These are phyloP conservation scores for Entophlyctis luteolus DNA, from an alignment of 192 early-diverging fungal species.

Conservation along the genomic window DNA sequence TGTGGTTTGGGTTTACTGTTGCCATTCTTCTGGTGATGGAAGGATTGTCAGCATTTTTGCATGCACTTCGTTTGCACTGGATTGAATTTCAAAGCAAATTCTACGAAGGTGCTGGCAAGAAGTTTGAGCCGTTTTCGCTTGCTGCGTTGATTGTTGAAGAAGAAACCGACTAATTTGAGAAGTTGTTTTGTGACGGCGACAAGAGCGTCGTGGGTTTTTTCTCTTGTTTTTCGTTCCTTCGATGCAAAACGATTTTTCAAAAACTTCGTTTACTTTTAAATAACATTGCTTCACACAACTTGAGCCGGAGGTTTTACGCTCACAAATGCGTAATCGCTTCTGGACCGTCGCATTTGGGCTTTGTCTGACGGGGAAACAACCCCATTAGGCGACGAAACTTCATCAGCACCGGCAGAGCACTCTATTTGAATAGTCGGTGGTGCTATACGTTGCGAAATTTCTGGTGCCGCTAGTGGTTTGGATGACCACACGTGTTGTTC, in stretches of 20 bases:
- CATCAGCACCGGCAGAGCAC: background rate
- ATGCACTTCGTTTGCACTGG: conserved; percentile 91
- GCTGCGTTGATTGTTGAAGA: conserved; percentile 30
- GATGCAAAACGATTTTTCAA: background rate
- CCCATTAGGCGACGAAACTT: background rate
- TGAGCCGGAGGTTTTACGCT: conserved; percentile 15
- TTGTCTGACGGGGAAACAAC: background rate
- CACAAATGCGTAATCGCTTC: conserved; percentile 24
- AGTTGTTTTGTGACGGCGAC: background rate
- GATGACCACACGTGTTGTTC: conserved; percentile 23
- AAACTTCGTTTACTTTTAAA: too few relatives aligned
- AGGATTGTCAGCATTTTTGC: conserved; percentile 81
- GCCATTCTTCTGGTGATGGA: conserved; percentile 80
- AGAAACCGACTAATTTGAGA: conserved; percentile 2
- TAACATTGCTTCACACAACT: background rate
- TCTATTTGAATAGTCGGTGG: conserved; percentile 17
- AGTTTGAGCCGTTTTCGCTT: conserved; percentile 92
- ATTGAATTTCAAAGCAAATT: conserved; percentile 99
- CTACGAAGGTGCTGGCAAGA: conserved; percentile 83
- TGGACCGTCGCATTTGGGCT: conserved; percentile 15
- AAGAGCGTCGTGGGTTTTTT: too few relatives aligned
- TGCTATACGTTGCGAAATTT: background rate
- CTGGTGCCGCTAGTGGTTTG: conserved; percentile 5
- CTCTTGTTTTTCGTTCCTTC: background rate
- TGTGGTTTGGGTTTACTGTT: conserved; percentile 88